These are phyloP conservation scores for Hyparrhenia diplandra DNA, from an alignment of 176 grass and related monocot genomes.

Conservation along the genomic window DNA sequence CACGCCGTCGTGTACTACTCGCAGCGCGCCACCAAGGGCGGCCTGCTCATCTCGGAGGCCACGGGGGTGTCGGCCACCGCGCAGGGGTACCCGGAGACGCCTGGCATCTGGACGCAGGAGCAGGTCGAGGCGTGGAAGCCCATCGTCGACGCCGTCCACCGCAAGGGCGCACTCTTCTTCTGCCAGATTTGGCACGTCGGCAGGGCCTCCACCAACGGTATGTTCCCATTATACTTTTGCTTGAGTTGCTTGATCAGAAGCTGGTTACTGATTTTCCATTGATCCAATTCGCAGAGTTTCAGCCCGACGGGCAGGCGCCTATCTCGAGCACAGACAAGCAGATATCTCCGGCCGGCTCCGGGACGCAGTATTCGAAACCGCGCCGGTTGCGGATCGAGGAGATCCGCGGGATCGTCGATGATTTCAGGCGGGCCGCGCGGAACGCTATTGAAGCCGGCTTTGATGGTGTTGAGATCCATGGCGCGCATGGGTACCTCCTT, in stretches of 20 bases:
- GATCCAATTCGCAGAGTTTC: not conserved
- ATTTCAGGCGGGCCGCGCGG: constrained; percentile 27
- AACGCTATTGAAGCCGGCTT: constrained; percentile 15
- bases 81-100: constrained; percentile 17
- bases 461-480: constrained; percentile 30
- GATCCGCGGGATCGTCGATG: constrained; percentile 17
- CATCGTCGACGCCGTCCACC: constrained; percentile 53
- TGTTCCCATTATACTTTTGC: not conserved
- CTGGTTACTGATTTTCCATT: not conserved
- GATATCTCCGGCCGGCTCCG: not conserved
- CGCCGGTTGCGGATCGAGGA: not conserved
- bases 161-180: constrained; percentile 41
- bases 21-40: constrained; percentile 36
- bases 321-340: constrained; percentile 28
- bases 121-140: constrained; percentile 45
- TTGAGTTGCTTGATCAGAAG: not conserved
- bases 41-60: too few species aligned
- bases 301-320: not conserved
- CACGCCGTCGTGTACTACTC: constrained; percentile 44
- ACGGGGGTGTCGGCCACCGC: not conserved
- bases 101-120: constrained; percentile 35
- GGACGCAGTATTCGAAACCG: constrained; percentile 19
- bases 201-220: constrained; percentile 37
- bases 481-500: not conserved
- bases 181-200: constrained; percentile 46